phyloP scores from a whole-genome alignment of 306 rosid genomes.

The Adenanthera pavonina region DNA sequence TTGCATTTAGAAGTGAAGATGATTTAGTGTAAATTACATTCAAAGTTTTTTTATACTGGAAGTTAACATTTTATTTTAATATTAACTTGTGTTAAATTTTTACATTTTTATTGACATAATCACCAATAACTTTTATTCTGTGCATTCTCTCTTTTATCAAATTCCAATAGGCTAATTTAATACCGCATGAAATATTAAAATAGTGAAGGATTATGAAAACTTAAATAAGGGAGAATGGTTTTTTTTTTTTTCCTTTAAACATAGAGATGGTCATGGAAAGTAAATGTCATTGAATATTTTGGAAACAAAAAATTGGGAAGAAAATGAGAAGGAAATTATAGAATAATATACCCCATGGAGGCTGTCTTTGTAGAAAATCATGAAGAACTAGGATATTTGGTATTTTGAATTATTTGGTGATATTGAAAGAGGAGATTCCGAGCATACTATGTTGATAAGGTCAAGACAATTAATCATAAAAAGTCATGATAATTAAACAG shows the following conservation, averaged over 20 bases:
- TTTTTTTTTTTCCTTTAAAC: neutral
- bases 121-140: neutral
- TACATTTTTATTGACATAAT: neutral
- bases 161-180: neutral
- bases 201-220: neutral
- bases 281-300: neutral
- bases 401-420: neutral
- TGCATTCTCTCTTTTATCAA: neutral
- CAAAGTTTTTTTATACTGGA: neutral
- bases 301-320: neutral
- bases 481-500: neutral
- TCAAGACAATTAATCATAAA: slow-evolving; percentile 5
- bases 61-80: neutral
- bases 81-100: neutral
- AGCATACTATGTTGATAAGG: neutral
- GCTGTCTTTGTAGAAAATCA: neutral
- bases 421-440: neutral
- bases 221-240: neutral
- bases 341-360: neutral
- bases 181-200: neutral
- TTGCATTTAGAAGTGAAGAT: slow-evolving; percentile 53
- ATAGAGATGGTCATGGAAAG: neutral
- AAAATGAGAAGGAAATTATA: neutral
- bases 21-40: neutral
- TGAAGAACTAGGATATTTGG: neutral